Conservation (phyloP, 2,329 filamentous ascomycete species). For the Alternaria angustiovoidea region DNA sequence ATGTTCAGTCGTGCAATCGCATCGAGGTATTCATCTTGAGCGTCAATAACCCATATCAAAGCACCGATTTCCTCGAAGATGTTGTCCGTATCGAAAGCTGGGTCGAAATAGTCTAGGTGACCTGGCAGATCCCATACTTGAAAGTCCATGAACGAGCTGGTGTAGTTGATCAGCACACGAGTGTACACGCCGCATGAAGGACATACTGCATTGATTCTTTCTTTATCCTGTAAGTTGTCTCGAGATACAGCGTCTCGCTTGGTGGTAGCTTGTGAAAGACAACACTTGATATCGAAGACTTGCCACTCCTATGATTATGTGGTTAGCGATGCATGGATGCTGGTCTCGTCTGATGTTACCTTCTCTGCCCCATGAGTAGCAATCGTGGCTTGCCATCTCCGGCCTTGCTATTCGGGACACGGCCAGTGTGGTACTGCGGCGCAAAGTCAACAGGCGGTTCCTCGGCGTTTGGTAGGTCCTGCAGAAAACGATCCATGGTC, state of each 20-base stretch:
- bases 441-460: constrained; percentile 48
- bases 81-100: constrained; percentile 87
- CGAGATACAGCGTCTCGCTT: constrained; percentile 93
- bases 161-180: constrained; percentile 8
- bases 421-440: constrained; percentile 53
- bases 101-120: constrained; percentile 90
- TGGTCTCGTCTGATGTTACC: constrained; percentile 62
- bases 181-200: not conserved
- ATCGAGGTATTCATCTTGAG: constrained; percentile 96
- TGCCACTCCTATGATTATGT: constrained; percentile 77
- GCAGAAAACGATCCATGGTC: constrained; percentile 54
- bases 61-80: constrained; percentile 95
- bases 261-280: constrained; percentile 99
- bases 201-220: constrained; percentile 94
- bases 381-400: constrained; percentile 79
- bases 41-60: constrained; percentile 97
- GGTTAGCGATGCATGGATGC: constrained; percentile 19
- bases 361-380: constrained; percentile 92
- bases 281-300: constrained; percentile 97
- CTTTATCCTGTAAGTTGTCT: constrained; percentile 92
- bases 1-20: constrained; percentile 85
- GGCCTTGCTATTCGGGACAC: constrained; percentile 58
- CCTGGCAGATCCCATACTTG: constrained; percentile 98
- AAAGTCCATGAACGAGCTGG: constrained; percentile 97
- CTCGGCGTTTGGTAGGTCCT: constrained; percentile 54